Percentiles rank a stretch among this genome's conserved stretches.
These are phyloP conservation scores for Lablab purpureus DNA, from an alignment of 306 rosid genomes.

Conservation along the genomic window DNA sequence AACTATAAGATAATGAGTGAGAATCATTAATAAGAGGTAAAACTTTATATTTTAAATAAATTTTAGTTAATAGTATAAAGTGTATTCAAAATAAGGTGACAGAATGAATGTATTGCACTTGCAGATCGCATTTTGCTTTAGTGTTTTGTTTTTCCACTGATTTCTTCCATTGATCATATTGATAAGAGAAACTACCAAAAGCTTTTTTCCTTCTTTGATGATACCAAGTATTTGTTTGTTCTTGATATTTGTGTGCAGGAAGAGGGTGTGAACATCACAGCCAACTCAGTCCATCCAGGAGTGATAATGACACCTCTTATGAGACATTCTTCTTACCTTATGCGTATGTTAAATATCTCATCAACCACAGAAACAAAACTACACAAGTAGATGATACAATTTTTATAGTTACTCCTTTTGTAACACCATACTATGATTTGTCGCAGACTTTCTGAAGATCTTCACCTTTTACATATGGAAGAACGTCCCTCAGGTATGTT, in stretches of 20 bases:
- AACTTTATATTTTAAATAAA: too few relatives aligned
- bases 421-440: background rate
- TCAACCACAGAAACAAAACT: background rate
- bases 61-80: too few relatives aligned
- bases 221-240: background rate
- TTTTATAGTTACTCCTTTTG: background rate
- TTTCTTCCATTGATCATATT: background rate
- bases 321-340: constrained; percentile 76
- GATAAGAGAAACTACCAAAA: constrained; percentile 1
- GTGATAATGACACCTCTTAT: constrained; percentile 93
- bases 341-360: constrained; percentile 66
- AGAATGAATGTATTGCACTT: too few relatives aligned
- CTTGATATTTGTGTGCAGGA: constrained; percentile 56
- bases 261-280: constrained; percentile 86
- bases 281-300: constrained; percentile 91
- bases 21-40: too few relatives aligned
- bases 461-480: constrained; percentile 84
- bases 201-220: too few relatives aligned
- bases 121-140: background rate
- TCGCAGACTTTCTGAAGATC: constrained; percentile 59
- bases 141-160: background rate
- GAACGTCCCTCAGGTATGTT: constrained; percentile 81
- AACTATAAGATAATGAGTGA: background rate
- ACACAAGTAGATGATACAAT: background rate
- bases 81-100: too few relatives aligned